Percentiles rank a stretch among this genome's conserved stretches.
These are phyloP conservation scores for Colletotrichum australisinense DNA, from an alignment of 2,329 filamentous ascomycete species.

Conservation along the genomic window DNA sequence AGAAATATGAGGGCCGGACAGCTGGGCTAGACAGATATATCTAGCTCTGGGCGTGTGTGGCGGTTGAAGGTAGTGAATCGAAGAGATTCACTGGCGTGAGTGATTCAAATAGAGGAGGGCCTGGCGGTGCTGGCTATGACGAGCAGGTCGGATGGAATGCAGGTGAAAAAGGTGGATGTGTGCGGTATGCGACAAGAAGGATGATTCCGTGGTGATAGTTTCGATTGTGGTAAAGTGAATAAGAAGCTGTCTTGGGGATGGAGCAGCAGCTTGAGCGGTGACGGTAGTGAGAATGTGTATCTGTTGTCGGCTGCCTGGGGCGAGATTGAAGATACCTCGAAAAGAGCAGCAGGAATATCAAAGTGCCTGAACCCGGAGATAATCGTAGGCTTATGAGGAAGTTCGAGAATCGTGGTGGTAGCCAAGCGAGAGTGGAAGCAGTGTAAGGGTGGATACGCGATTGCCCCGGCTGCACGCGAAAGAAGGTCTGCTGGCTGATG, in stretches of 20 bases:
- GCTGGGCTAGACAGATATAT: background rate
- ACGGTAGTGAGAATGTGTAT: background rate
- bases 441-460: slow-evolving; percentile 29
- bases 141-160: background rate
- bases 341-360: background rate
- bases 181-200: background rate
- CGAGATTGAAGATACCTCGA: background rate
- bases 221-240: background rate
- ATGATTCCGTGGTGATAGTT: background rate
- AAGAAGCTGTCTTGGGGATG: background rate
- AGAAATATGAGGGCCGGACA: background rate
- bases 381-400: slow-evolving; percentile 20
- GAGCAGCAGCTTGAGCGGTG: background rate
- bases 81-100: background rate
- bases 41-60: background rate
- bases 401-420: slow-evolving; percentile 1
- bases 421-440: slow-evolving; percentile 15
- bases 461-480: slow-evolving; percentile 33
- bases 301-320: background rate
- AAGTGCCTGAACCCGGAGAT: slow-evolving; percentile 2
- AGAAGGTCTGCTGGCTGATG: background rate
- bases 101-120: background rate
- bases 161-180: background rate
- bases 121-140: background rate
- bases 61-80: background rate